Conservation (phyloP, 768 basidiomycete species). For the Termitomyces sp. region DNA sequence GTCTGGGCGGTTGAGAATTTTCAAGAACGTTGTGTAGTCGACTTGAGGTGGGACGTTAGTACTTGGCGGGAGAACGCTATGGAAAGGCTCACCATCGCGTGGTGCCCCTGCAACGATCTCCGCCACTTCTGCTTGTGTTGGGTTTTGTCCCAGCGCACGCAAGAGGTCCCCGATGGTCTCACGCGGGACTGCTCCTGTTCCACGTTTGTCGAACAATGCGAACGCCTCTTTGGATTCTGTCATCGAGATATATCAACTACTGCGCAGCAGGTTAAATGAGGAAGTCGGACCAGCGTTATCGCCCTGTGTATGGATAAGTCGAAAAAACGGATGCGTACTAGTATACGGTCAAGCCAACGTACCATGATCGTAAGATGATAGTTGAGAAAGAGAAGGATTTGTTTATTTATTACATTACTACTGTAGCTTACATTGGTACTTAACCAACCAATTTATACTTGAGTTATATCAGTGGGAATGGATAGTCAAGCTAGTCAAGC, state of each 20-base stretch:
- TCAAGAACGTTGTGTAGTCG: constrained; percentile 88
- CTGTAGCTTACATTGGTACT: too few species aligned
- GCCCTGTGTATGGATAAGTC: too few species aligned
- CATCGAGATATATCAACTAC: neutral
- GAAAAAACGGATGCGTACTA: too few species aligned
- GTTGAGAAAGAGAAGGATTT: too few species aligned
- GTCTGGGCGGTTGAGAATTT: constrained; percentile 90
- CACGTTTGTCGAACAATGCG: constrained; percentile 96
- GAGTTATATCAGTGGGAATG: neutral
- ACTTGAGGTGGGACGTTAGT: constrained; percentile 45
- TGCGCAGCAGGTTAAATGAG: neutral
- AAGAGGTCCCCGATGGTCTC: constrained; percentile 91
- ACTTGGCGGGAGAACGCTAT: neutral
- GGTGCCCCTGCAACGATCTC: constrained; percentile 74
- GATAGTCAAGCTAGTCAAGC: neutral
- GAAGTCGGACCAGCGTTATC: too few species aligned
- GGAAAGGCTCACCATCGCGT: constrained; percentile 56
- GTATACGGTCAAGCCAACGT: too few species aligned
- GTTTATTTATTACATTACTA: too few species aligned
- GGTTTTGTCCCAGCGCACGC: constrained; percentile 94
- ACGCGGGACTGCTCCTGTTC: constrained; percentile 84
- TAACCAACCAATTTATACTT: too few species aligned
- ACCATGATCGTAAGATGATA: too few species aligned
- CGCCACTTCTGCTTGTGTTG: constrained; percentile 96
- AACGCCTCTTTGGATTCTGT: constrained; percentile 98